These are phyloP conservation scores for Paramyrothecium roridum DNA, from an alignment of 2,329 filamentous ascomycete species.

Conservation along the genomic window DNA sequence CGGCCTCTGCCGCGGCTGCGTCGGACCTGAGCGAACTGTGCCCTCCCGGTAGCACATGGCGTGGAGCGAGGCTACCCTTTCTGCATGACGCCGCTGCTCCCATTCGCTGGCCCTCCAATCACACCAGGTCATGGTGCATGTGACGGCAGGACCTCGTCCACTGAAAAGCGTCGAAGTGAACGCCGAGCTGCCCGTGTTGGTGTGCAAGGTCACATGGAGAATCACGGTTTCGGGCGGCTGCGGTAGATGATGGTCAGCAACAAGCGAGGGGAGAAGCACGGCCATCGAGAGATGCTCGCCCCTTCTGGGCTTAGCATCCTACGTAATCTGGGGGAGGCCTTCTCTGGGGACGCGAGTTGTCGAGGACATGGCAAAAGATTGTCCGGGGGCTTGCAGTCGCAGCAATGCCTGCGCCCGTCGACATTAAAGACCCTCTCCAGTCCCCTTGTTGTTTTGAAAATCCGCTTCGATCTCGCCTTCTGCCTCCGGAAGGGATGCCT, in stretches of 20 bases:
- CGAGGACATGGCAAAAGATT: background rate
- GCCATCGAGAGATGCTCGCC: background rate
- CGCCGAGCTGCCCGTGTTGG: background rate
- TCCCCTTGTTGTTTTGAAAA: too few relatives aligned
- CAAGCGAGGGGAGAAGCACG: background rate
- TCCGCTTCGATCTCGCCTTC: too few relatives aligned
- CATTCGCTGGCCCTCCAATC: background rate
- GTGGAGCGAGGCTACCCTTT: too few relatives aligned
- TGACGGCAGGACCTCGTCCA: background rate
- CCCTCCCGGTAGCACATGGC: too few relatives aligned
- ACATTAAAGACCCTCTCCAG: too few relatives aligned
- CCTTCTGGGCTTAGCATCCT: background rate
- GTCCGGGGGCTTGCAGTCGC: background rate
- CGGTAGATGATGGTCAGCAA: background rate
- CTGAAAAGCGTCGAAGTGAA: background rate
- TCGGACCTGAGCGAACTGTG: background rate
- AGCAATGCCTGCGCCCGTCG: background rate
- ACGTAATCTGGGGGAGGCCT: background rate
- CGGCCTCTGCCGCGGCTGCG: background rate
- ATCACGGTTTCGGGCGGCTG: slow-evolving; percentile 1
- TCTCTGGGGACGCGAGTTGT: too few relatives aligned
- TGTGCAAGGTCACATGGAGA: slow-evolving; percentile 1
- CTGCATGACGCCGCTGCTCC: too few relatives aligned
- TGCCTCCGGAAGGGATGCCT: too few relatives aligned
- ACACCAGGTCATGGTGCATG: background rate